A percentile compares a stretch with the other conserved stretches of the same genome.
Evolutionary conservation across 108 stramenopile genomes (phyloP).

Genomic region (Hondaea fermentalgiana): DNA sequence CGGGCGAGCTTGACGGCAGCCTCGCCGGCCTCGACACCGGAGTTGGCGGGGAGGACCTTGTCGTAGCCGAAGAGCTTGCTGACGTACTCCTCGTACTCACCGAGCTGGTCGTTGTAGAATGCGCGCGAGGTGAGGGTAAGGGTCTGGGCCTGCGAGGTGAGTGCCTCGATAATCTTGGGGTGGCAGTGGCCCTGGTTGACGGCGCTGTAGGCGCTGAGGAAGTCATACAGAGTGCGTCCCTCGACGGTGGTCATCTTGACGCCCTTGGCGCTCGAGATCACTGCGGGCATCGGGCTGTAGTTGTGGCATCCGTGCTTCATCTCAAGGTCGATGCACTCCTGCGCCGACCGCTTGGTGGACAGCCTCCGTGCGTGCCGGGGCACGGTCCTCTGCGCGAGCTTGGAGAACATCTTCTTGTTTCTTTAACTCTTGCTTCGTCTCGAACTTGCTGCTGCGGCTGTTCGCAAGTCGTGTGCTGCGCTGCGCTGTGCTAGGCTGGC

Average conservation of each 20-base stretch:
- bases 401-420: background rate
- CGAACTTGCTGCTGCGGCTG: background rate
- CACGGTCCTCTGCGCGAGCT: background rate
- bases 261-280: slow-evolving; percentile 64
- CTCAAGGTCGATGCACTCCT: slow-evolving; percentile 57
- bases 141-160: slow-evolving; percentile 75
- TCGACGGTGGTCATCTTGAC: slow-evolving; percentile 45
- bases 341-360: background rate
- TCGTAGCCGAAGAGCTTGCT: slow-evolving; percentile 87
- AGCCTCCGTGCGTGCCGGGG: background rate
- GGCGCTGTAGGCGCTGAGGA: slow-evolving; percentile 91
- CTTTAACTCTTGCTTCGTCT: background rate
- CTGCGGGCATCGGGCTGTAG: slow-evolving; percentile 93
- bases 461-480: background rate
- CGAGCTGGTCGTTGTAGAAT: slow-evolving; percentile 91
- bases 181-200: slow-evolving; percentile 99
- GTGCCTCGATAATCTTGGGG: slow-evolving; percentile 83
- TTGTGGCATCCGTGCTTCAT: slow-evolving; percentile 83
- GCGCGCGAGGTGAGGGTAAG: slow-evolving; percentile 92
- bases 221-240: slow-evolving; percentile 82
- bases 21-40: slow-evolving; percentile 97
- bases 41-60: slow-evolving; percentile 95
- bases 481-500: too few species aligned
- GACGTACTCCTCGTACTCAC: slow-evolving; percentile 78
- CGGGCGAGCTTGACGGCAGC: slow-evolving; percentile 89